Base-by-base conservation (phyloP, 768 basidiomycete genomes). In the Antrodiella citrinella region DNA sequence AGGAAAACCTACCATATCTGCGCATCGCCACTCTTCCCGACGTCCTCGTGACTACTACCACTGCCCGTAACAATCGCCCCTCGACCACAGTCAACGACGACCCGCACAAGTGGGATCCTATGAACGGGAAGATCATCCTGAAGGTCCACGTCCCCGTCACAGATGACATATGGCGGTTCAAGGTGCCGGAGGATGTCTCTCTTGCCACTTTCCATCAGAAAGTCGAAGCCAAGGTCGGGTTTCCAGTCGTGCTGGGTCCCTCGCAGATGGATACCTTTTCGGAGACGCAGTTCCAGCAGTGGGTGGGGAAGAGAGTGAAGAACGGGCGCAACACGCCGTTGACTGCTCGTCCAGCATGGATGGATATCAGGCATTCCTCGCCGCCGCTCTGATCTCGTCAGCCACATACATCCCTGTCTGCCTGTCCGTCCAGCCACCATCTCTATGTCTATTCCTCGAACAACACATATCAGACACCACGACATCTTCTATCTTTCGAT, bases 131-230 rank as follows among this genome's bases (percentile, higher is more conserved):
- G 54, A 72, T 72, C 45, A 35, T 69, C 49, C 57, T 72, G 60
- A 72, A 72, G 55, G 67, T 72, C 11, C 65, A 66, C 41, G 68
- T 71, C 7, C 69, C 69, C 26, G 59, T 62, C 30, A 70, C 64
- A 26, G 65, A 71, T 51, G 71, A 72, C 51, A 62, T 69, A 48
- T 72, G 70, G 71, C 66, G 58, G 54, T 51, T 72, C 43, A 62
- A 62, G 39, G 67, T 70, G 19, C 61, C 69, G 18, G 61, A 61
- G 44, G 54, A 61, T 48, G 55, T 65, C 48, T 50, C 46, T 39
- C 65, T 72, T 38, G 53, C 47, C n/a, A 54, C 51, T 35, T 68
- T 72, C 51, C 59, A 61, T 3, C 59, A 60, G 19, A 62, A 45
- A 47, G 69, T 71, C 25, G 54, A 55, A 26, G 57, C 50, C 20